Conservation (phyloP, 495 filamentous ascomycete genomes). For the Aspergillus funiculosus region DNA sequence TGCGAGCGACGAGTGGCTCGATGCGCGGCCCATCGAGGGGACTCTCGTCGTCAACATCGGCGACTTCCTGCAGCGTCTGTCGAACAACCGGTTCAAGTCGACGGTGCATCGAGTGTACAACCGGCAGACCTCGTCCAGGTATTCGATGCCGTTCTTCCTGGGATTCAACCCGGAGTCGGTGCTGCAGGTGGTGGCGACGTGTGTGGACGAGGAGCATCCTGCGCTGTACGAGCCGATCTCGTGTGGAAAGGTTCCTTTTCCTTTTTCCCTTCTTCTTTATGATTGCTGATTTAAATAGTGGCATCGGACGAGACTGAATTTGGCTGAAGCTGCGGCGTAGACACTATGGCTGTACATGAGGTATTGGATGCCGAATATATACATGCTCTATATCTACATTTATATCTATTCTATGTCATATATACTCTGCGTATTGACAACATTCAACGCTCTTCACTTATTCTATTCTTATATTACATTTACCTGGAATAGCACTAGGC, state of each 20-base stretch:
- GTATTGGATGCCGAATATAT: too few species aligned
- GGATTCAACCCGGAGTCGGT: constrained; percentile 44
- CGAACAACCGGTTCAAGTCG: constrained; percentile 55
- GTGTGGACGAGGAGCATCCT: constrained; percentile 48
- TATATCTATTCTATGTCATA: too few species aligned
- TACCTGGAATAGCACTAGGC: too few species aligned
- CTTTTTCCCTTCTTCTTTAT: constrained; percentile 1
- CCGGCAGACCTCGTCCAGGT: constrained; percentile 37
- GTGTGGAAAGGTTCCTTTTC: constrained; percentile 40
- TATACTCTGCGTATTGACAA: too few species aligned
- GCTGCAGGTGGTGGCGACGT: constrained; percentile 46
- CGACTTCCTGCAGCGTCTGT: constrained; percentile 57
- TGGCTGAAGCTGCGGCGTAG: too few species aligned
- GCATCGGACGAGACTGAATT: constrained; percentile 8
- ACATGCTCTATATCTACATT: too few species aligned
- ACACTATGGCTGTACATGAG: too few species aligned
- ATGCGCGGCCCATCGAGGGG: constrained; percentile 48
- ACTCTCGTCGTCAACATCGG: constrained; percentile 63
- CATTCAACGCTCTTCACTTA: too few species aligned
- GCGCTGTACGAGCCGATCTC: constrained; percentile 53
- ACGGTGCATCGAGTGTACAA: constrained; percentile 56
- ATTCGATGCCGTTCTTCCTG: constrained; percentile 59
- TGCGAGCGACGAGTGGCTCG: constrained; percentile 49
- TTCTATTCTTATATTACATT: too few species aligned
- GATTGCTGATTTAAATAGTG: constrained; percentile 21